Percentiles rank a stretch among this genome's conserved stretches.
Evolutionary conservation across 2,329 filamentous ascomycete species (phyloP).

Genomic region (Exophiala sp.): DNA sequence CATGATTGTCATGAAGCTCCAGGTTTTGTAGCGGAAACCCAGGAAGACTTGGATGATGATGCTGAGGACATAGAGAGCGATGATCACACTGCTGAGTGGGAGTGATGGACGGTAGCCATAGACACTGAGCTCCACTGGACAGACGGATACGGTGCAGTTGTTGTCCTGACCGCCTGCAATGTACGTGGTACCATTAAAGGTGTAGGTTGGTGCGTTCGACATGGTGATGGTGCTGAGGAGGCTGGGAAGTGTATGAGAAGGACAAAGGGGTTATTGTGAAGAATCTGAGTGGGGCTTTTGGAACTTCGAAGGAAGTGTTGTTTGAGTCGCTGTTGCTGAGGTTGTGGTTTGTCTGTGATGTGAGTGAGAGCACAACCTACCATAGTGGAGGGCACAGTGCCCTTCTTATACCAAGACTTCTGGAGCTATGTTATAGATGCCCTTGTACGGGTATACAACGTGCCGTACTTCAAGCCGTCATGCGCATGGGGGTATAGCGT

Average conservation of each 20-base stretch:
- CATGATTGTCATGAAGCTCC: slow-evolving; percentile 49
- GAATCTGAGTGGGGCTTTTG: too few relatives aligned
- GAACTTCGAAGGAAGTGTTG: too few relatives aligned
- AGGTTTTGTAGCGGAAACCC: slow-evolving; percentile 37
- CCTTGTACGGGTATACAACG: too few relatives aligned
- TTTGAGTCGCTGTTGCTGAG: too few relatives aligned
- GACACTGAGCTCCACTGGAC: slow-evolving; percentile 39
- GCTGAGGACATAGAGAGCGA: slow-evolving; percentile 43
- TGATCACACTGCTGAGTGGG: slow-evolving; percentile 40
- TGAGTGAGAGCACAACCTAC: too few relatives aligned
- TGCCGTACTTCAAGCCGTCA: too few relatives aligned
- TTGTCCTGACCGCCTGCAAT: slow-evolving; percentile 11
- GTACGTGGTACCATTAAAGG: slow-evolving; percentile 18
- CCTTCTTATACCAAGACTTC: not conserved
- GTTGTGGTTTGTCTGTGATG: too few relatives aligned
- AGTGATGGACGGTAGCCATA: slow-evolving; percentile 46
- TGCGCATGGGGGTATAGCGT: too few relatives aligned
- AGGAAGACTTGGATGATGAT: slow-evolving; percentile 38
- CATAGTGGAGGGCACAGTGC: too few relatives aligned
- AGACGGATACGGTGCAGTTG: slow-evolving; percentile 32
- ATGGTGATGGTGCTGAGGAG: not conserved
- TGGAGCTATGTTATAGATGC: too few relatives aligned
- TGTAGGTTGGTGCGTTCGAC: not conserved
- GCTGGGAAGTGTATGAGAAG: not conserved
- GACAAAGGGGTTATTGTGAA: too few relatives aligned